Evolutionary conservation across 2,329 filamentous ascomycete species (phyloP).

Genomic region (Diaporthe helianthi): DNA sequence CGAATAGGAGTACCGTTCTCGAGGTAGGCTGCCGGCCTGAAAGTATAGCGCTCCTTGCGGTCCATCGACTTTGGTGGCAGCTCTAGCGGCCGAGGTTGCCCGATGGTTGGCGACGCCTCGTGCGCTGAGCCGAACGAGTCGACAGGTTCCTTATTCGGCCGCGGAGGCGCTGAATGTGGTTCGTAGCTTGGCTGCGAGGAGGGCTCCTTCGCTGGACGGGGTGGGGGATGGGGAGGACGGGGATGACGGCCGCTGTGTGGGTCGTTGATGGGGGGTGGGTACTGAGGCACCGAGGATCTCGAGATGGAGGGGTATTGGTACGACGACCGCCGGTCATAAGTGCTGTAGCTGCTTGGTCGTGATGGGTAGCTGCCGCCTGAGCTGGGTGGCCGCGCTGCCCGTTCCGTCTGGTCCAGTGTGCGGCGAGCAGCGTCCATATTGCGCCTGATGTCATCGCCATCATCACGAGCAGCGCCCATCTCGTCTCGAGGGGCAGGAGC

Average conservation of each 20-base stretch:
- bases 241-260: background rate
- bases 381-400: conserved; percentile 36
- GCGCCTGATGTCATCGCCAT: conserved; percentile 54
- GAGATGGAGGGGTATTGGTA: conserved; percentile 66
- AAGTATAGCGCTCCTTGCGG: conserved; percentile 72
- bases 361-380: conserved; percentile 6
- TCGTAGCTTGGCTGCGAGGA: conserved; percentile 36
- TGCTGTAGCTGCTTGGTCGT: conserved; percentile 4
- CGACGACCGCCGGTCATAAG: conserved; percentile 34
- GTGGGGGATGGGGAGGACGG: conserved; percentile 20
- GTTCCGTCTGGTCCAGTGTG: conserved; percentile 49
- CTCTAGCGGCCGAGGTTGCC: conserved; percentile 11
- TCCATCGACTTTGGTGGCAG: conserved; percentile 45
- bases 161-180: conserved; percentile 40
- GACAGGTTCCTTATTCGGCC: conserved; percentile 48
- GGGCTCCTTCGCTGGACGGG: conserved; percentile 42
- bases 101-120: conserved; percentile 20
- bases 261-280: conserved; percentile 41
- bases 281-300: conserved; percentile 57
- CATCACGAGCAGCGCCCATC: conserved; percentile 39
- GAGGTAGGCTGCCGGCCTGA: conserved; percentile 84
- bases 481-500: conserved; percentile 38
- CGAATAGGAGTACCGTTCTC: conserved; percentile 89
- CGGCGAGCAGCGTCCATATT: conserved; percentile 62
- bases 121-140: background rate